phyloP scores from a whole-genome alignment of 805 yeast genomes.

The Teunomyces tritomae region DNA sequence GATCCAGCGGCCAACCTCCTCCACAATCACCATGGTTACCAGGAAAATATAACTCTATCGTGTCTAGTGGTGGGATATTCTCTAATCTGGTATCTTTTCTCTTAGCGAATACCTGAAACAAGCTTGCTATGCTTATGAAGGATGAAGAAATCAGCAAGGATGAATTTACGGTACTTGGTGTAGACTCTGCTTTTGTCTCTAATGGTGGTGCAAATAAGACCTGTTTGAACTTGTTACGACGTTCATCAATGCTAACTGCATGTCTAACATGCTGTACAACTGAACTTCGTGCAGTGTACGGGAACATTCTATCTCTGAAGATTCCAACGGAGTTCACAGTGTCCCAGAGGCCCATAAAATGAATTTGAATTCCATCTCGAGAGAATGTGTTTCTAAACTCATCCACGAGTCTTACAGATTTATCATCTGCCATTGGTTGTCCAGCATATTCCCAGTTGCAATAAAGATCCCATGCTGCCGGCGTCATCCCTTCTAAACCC shows the following conservation, averaged over 20 bases:
- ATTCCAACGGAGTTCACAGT: conserved; percentile 67
- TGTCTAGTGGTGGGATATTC: conserved; percentile 18
- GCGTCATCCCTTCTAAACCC: conserved; percentile 56
- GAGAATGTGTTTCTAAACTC: conserved; percentile 58
- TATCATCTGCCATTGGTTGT: conserved; percentile 48
- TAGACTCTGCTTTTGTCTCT: neutral
- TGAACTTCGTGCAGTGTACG: conserved; percentile 50
- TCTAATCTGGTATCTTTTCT: neutral
- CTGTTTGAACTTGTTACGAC: conserved; percentile 62
- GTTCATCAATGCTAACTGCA: conserved; percentile 65
- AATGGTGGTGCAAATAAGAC: conserved; percentile 41
- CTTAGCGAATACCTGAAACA: conserved; percentile 7
- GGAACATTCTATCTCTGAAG: conserved; percentile 55
- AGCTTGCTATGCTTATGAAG: neutral
- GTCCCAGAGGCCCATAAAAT: conserved; percentile 69
- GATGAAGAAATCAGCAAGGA: neutral
- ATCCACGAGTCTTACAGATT: conserved; percentile 43
- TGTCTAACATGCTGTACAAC: conserved; percentile 61
- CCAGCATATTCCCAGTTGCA: conserved; percentile 59
- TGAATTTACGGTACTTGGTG: neutral
- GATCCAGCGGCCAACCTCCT: conserved; percentile 59
- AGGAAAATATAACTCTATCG: conserved; percentile 62
- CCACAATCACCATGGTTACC: conserved; percentile 72
- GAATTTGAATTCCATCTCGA: conserved; percentile 42
- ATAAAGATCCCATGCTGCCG: conserved; percentile 63